Base-by-base conservation (phyloP, 2,329 filamentous ascomycete genomes). In the Beauveria scarabaeidicola region DNA sequence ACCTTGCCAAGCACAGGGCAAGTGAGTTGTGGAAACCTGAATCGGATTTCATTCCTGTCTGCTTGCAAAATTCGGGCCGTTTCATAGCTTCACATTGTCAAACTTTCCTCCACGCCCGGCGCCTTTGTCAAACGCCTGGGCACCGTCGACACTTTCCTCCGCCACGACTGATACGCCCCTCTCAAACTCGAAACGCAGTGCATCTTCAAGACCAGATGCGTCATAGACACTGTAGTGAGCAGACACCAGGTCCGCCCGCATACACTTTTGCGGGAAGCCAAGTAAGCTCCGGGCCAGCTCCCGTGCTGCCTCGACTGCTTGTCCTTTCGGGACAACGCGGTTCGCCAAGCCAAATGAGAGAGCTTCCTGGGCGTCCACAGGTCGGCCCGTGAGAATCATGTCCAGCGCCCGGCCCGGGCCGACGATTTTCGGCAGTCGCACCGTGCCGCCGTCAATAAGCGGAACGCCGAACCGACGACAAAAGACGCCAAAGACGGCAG, bases 401-500 rank as follows among this genome's bases (percentile, higher is more conserved):
- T 84, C 81, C 58, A 83, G 62, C 0, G 81, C 81, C 3, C 79
- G 66, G 0, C 80, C 79, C 1, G 83, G 70, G 0, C 81, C 81
- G 23, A 84, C 68, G 48, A 82, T 72, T 1, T 73, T 73, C 60
- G 78, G 78, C 6, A 83, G 67, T 1, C 81, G 74, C 0, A 83
- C 79, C 0, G 80, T 83, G 1, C 81, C 81, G 6, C 68, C 71
- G 41, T 73, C 81, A 13, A 68, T 66, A 19, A 69, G 64, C 4
- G 67, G 66, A 1, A 69, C 66, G 9, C 67, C 67, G 11, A 66
- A 81, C 2, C 80, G 74, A 2, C 81, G 73, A 66, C 78, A 82
- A 63, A 83, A 84, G 3, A 84, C 76, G 2, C 81, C 81, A 55
- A 84, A 81, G 1, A 81, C 66, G 4, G 78, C 77, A 46, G 79